Base-by-base conservation (phyloP, 805 yeast species). In the Peterozyma toletana region DNA sequence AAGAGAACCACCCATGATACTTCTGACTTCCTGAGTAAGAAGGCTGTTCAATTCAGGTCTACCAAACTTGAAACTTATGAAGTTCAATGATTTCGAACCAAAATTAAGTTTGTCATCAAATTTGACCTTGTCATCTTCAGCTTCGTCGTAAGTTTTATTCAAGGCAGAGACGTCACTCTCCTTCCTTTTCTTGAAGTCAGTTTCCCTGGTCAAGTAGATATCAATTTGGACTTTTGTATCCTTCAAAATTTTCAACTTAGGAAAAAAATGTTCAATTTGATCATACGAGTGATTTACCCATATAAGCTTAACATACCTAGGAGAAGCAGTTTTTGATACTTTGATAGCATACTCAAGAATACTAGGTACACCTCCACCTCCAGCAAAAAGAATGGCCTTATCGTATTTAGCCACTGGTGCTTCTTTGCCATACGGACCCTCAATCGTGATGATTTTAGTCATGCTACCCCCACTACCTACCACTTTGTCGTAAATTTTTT, bases 361-460 rank as follows among this genome's bases (percentile, higher is more conserved):
- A 1, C 77, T 78, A 0, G 80, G 73, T 37, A 75, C 65, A 14
- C 80, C 80, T 46, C 71, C 67, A 5, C 80, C 80, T 9, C 79
- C 79, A 2, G 77, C 73, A 33, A 75, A 50, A 30, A 73, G 60
- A 15, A 73, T 54, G 2, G 66, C 70, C 31, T 61, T 60, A 27
- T 61, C 64, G 50, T 65, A 71, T n/a, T 60, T 54, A 35, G 57
- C 58, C 30, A 70, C 65, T 1, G 71, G 73, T 1, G 62, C 48
- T 3, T 45, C 41, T 5, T 55, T 53, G 0, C 80, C 80, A 47
- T 75, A 74, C 0, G 78, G 74, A 0, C 80, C 80, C 46, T 74
- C 80, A 16, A 75, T 38, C 10, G 67, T 57, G 9, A 69, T 55
- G 14, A 60, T 64, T 39, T 74, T 57, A 29, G 54, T 48, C 16